Evolutionary conservation across 73 alveolate species (phyloP), one percentile per base, ranked within the genome.

Genomic region (Paramecium octaurelia): DNA sequence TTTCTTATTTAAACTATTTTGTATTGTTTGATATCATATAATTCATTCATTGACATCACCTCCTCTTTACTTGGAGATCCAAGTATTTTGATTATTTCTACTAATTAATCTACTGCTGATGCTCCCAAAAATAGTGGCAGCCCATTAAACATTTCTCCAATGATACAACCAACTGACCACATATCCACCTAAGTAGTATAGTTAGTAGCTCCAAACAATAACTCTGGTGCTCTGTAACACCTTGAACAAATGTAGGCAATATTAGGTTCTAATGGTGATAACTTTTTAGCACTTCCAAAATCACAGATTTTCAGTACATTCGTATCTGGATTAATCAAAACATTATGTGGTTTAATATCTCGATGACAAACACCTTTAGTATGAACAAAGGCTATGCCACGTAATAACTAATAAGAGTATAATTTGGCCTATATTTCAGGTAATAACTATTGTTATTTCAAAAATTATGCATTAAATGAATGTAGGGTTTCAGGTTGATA

Each of bases 141-240:
- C 5, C 98, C 98, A 44, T 91, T 92, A 43, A 97, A 93, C 95
- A 96, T 87, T 88, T 97, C 99, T 31, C 97, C 98, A 7, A 97
- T 95, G 14, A 97, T 99, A 85, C 99, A 97, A 35, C 99, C 99
- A 68, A 96, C 97, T 80, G 98, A 93, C 98, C 98, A 96, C 21
- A 96, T 92, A 92, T 96, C 98, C 43, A 91, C 89, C 29, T 88
- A 95, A 80, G 80, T 75, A 35, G 86, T 92, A 90, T 94, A 93
- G 18, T 59, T 27, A 0, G 88, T 92, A n/a, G 92, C 95, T n/a
- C 98, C 98, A 59, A 97, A 95, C n/a, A 96, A 83, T 9, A 96
- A 60, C 58, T 97, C 98, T 9, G 99, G 99, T 8, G 99, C 98
- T 88, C 99, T 75, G 89, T 96, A 97, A 44, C 91, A 94, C 44